Evolutionary conservation across 805 yeast species (phyloP).

Genomic region (Monosporozyma aquatica): DNA sequence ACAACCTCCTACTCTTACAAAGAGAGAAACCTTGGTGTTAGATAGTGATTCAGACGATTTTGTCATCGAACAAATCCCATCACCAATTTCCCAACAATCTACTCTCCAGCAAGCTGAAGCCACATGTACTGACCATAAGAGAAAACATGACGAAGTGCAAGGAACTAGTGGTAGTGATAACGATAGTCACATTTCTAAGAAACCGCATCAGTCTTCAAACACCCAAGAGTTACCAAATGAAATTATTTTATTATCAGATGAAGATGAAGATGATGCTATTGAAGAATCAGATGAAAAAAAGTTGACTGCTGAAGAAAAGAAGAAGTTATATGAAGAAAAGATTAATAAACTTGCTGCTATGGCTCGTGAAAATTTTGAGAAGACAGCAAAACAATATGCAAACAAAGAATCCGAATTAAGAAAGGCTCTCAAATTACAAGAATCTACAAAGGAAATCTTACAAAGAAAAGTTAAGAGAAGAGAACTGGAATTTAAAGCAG

Average conservation of each 20-base stretch:
- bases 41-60: constrained; percentile 6
- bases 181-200: not conserved
- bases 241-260: constrained; percentile 29
- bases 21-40: constrained; percentile 2
- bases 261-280: constrained; percentile 12
- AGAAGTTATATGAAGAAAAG: not conserved
- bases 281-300: constrained; percentile 1
- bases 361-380: constrained; percentile 3
- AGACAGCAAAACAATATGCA: not conserved
- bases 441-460: constrained; percentile 16
- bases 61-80: not conserved
- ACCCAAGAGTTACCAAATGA: not conserved
- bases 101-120: not conserved
- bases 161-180: not conserved
- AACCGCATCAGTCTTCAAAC: not conserved
- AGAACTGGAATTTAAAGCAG: constrained; percentile 15
- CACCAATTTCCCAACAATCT: not conserved
- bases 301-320: not conserved
- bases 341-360: constrained; percentile 5
- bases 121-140: not conserved
- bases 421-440: constrained; percentile 10
- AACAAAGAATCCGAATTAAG: constrained; percentile 10
- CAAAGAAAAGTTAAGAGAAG: constrained; percentile 19
- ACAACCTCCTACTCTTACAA: not conserved
- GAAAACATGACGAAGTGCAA: constrained; percentile 2